Evolutionary conservation across 2,329 filamentous ascomycete genomes (phyloP).

Genomic region (Ophiocordyceps camponoti-floridani): DNA sequence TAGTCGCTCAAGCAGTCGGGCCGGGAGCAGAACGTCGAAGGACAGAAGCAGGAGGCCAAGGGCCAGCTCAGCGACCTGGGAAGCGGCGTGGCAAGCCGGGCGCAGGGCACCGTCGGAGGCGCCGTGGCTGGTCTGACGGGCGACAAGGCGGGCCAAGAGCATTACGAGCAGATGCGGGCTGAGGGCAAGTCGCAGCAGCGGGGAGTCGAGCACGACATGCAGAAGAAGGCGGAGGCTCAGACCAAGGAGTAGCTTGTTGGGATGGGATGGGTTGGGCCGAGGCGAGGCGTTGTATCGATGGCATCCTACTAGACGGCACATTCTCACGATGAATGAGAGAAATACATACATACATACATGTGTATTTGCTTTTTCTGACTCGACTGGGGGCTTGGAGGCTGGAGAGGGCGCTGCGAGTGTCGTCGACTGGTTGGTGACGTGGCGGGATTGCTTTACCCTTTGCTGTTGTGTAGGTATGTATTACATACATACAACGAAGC

Average conservation of each 20-base stretch:
- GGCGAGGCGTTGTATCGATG: neutral
- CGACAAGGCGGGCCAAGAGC: conserved; percentile 43
- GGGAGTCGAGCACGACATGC: conserved; percentile 63
- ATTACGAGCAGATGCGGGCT: conserved; percentile 55
- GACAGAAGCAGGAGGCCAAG: conserved; percentile 65
- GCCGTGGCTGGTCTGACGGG: conserved; percentile 58
- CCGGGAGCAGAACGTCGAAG: conserved; percentile 59
- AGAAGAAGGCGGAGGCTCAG: conserved; percentile 47
- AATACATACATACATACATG: neutral
- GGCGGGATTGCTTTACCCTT: too few species aligned
- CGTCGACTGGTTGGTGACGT: too few species aligned
- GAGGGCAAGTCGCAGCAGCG: conserved; percentile 70
- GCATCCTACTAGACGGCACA: neutral
- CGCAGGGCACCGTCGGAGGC: conserved; percentile 52
- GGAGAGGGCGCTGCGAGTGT: too few species aligned
- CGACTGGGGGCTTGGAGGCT: too few species aligned
- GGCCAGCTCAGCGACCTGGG: conserved; percentile 60
- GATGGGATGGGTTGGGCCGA: neutral
- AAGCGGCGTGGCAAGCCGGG: conserved; percentile 49
- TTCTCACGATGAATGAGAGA: neutral
- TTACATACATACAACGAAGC: too few species aligned
- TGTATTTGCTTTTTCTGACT: too few species aligned
- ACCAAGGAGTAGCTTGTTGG: conserved; percentile 2
- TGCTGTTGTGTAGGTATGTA: too few species aligned
- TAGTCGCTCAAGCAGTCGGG: conserved; percentile 55